Evolutionary conservation across 352 stramenopile species (phyloP), one percentile per base, ranked within the genome.

Genomic region (Phytophthora constricta): DNA sequence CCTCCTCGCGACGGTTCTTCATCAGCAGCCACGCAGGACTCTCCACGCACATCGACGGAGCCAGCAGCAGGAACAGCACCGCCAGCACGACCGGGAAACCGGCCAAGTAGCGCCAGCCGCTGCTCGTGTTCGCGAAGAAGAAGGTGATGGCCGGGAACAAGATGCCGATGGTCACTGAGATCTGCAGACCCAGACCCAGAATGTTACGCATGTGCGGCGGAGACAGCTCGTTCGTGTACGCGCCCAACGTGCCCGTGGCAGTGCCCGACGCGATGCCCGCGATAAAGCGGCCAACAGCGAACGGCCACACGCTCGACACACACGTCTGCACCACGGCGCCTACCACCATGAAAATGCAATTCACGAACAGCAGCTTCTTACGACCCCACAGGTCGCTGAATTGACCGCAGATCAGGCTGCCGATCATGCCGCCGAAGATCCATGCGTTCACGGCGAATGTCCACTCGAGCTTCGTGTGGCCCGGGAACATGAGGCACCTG

Each of bases 401-500:
- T 9, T 62, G 41, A 10, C 73, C 70, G 49, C 71, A 80, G 45
- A 34, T 46, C 41, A 89, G 62, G 27, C 65, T 65, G 19, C 80
- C 80, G 66, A 86, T 63, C 68, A 84, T 84, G 27, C 74, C 81
- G 31, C 77, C 78, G 54, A 84, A 62, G 63, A 87, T 73, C 76
- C 78, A 87, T 19, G 65, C 65, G 58, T 70, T 70, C 9, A 54
- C 52, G 43, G 62, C 62, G 55, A 70, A 66, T n/a, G 57, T 64
- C 57, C 57, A 64, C 57, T 62, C 42, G 42, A 62, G 55, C 28
- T 62, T 62, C 10, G 55, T 54, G 27, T 62, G 55, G 31, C 55
- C 55, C 28, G 55, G 55, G 42, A 61, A 61, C 53, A 61, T 61
- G 39, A 61, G 41, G 53, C 53, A 61, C 8, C 31, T 51, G 53